Percentiles rank a stretch among this genome's conserved stretches.
phyloP scores from a whole-genome alignment of 164 flowering plant genomes.

The Vitis vinifera region DNA sequence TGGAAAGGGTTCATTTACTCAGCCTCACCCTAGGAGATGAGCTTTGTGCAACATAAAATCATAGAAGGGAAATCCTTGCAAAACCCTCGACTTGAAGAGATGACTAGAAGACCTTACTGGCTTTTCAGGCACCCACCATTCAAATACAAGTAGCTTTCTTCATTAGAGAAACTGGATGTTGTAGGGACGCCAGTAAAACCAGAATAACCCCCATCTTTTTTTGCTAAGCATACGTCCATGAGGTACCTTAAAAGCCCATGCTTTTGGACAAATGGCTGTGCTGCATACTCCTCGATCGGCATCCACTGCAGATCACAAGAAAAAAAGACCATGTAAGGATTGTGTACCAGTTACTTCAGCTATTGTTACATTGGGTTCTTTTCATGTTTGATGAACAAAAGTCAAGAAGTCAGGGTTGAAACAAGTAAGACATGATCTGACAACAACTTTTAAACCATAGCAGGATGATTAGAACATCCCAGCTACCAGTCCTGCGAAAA shows the following conservation, averaged over 20 bases:
- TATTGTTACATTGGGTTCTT: too few species aligned
- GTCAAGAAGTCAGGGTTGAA: too few species aligned
- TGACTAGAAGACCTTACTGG: neutral
- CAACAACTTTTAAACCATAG: too few species aligned
- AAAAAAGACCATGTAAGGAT: neutral
- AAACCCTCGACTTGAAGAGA: too few species aligned
- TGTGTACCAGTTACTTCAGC: neutral
- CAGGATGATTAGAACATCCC: too few species aligned
- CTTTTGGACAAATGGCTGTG: conserved; percentile 45
- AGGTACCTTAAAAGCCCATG: conserved; percentile 36
- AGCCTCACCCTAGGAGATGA: too few species aligned
- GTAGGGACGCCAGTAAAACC: conserved; percentile 46
- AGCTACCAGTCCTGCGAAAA: too few species aligned
- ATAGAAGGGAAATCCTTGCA: too few species aligned
- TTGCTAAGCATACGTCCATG: conserved; percentile 43
- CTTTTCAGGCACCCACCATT: conserved; percentile 20
- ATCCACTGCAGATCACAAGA: conserved; percentile 59
- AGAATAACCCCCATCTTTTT: conserved; percentile 31
- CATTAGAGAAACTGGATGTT: conserved; percentile 20
- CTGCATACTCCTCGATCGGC: conserved; percentile 63
- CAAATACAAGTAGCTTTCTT: conserved; percentile 32
- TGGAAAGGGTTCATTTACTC: too few species aligned
- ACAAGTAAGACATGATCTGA: too few species aligned
- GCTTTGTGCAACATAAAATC: too few species aligned
- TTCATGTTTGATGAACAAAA: too few species aligned